These are phyloP conservation scores for Ambrosiella beaveri DNA, from an alignment of 2,329 filamentous ascomycete species.

Conservation along the genomic window DNA sequence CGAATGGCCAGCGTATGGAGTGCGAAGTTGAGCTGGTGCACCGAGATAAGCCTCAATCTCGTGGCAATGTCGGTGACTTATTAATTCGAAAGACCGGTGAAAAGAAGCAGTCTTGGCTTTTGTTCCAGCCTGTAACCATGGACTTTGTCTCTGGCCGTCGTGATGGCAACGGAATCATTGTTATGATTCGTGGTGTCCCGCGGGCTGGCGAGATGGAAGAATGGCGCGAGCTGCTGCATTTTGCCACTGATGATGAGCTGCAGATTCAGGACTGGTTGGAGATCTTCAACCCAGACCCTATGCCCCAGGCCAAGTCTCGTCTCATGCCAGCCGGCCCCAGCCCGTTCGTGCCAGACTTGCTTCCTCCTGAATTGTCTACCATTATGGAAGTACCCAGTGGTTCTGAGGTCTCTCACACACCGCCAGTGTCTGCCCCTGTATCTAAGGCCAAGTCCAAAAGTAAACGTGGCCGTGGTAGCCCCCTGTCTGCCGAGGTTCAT, in stretches of 20 bases:
- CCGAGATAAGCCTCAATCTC: conserved; percentile 57
- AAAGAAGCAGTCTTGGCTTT: conserved; percentile 55
- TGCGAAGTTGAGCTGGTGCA: conserved; percentile 78
- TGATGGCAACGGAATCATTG: conserved; percentile 56
- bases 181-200: conserved; percentile 61
- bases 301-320: conserved; percentile 27
- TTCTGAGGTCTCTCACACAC: conserved; percentile 4
- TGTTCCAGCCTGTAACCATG: conserved; percentile 76
- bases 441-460: conserved; percentile 12
- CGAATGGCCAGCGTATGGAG: conserved; percentile 74
- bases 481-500: not conserved
- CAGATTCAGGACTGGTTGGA: conserved; percentile 74
- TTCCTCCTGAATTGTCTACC: conserved; percentile 7
- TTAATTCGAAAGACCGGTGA: conserved; percentile 80
- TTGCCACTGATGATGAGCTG: conserved; percentile 59
- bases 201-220: conserved; percentile 39
- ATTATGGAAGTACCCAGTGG: conserved; percentile 10
- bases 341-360: not conserved
- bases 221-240: conserved; percentile 73
- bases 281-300: conserved; percentile 44
- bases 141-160: conserved; percentile 61
- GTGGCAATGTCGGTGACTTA: conserved; percentile 60
- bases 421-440: not conserved
- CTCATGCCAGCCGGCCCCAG: conserved; percentile 18
- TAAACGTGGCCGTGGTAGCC: conserved; percentile 7